Evolutionary conservation across 2,329 filamentous ascomycete genomes (phyloP).

Genomic region (Clarireedia monteithiana): DNA sequence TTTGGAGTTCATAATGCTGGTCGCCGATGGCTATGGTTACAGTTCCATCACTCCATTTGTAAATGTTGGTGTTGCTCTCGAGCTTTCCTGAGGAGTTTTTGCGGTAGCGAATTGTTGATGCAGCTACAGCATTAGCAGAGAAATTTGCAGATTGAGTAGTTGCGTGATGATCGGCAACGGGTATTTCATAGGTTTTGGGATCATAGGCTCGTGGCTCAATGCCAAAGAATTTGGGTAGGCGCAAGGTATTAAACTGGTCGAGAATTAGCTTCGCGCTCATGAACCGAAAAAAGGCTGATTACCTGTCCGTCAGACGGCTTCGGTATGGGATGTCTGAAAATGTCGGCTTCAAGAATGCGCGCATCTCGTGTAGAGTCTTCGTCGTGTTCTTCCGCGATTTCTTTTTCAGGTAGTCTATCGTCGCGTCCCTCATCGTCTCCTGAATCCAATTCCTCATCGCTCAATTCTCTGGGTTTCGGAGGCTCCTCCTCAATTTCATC

Average conservation of each 20-base stretch:
- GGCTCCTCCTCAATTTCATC: conserved; percentile 38
- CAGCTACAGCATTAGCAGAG: conserved; percentile 47
- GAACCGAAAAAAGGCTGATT: conserved; percentile 12
- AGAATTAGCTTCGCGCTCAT: conserved; percentile 14
- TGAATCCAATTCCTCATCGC: conserved; percentile 55
- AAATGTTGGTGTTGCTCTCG: conserved; percentile 67
- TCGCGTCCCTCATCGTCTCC: conserved; percentile 54
- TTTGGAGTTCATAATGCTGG: conserved; percentile 67
- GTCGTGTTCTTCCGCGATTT: conserved; percentile 34
- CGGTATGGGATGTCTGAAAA: conserved; percentile 63
- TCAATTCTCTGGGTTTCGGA: conserved; percentile 35
- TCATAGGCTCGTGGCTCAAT: conserved; percentile 62
- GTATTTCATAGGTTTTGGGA: conserved; percentile 57
- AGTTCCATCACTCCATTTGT: conserved; percentile 74
- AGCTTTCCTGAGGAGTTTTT: conserved; percentile 56
- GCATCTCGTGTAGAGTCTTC: conserved; percentile 35
- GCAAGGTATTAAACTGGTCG: conserved; percentile 57
- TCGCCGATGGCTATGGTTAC: conserved; percentile 68
- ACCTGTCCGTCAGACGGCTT: conserved; percentile 66
- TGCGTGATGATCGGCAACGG: conserved; percentile 47
- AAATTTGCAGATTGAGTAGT: conserved; percentile 39
- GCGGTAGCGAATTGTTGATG: conserved; percentile 62
- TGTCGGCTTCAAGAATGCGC: conserved; percentile 53
- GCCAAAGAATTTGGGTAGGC: conserved; percentile 64
- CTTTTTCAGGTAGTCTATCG: conserved; percentile 44